phyloP scores from a whole-genome alignment of 495 filamentous ascomycete species.

The Lasiosphaeria ovina region DNA sequence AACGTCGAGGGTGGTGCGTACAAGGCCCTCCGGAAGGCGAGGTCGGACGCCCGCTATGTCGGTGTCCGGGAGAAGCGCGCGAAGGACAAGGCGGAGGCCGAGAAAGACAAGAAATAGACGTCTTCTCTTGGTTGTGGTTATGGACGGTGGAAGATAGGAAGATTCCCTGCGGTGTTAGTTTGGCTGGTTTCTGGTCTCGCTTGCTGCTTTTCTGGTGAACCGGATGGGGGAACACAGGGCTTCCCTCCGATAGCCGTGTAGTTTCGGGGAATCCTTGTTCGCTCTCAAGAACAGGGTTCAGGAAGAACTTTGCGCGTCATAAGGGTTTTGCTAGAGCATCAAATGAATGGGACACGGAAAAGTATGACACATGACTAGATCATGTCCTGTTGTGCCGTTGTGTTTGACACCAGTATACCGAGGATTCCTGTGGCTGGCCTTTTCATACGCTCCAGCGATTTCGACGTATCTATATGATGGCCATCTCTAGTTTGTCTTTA shows the following conservation, averaged over 20 bases:
- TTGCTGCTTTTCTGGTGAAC: constrained; percentile 38
- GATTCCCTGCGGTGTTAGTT: constrained; percentile 39
- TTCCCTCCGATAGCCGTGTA: constrained; percentile 27
- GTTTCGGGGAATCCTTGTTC: constrained; percentile 24
- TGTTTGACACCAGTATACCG: neutral
- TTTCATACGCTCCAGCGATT: neutral
- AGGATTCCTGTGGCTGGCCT: neutral
- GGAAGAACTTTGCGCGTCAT: constrained; percentile 35
- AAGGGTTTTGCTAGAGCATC: constrained; percentile 38
- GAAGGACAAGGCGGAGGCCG: constrained; percentile 87
- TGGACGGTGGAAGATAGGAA: constrained; percentile 23
- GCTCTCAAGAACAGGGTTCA: constrained; percentile 27
- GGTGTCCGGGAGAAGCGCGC: constrained; percentile 91
- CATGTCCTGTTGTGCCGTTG: constrained; percentile 2
- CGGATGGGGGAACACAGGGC: constrained; percentile 26
- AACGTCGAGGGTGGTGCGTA: constrained; percentile 76
- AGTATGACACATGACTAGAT: constrained; percentile 22
- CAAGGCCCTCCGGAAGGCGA: constrained; percentile 77
- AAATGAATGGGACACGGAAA: constrained; percentile 40
- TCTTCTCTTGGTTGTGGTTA: constrained; percentile 12
- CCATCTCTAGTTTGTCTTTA: neutral
- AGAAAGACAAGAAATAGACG: constrained; percentile 84
- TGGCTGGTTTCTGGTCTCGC: constrained; percentile 46
- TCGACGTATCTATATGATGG: neutral
- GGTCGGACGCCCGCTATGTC: constrained; percentile 75